phyloP scores from a whole-genome alignment of 306 rosid species.

The Acacia acuminata region DNA sequence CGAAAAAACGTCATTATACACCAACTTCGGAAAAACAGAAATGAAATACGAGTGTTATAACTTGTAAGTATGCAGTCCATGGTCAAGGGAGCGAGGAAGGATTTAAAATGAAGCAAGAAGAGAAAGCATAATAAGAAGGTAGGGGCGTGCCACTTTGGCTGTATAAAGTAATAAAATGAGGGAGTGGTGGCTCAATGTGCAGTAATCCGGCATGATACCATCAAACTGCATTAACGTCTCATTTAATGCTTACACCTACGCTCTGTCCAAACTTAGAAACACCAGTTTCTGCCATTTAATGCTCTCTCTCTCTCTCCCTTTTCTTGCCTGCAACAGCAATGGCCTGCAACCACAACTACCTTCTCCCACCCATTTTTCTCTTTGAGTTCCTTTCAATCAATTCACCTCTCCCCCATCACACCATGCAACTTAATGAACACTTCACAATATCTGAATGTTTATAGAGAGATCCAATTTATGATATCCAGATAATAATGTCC shows the following conservation, averaged over 20 bases:
- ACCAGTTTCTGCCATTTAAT: constrained; percentile 65
- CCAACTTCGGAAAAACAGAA: not conserved
- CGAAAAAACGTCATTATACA: not conserved
- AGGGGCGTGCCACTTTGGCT: not conserved
- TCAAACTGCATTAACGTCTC: constrained; percentile 69
- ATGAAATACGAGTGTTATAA: not conserved
- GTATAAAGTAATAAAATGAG: not conserved
- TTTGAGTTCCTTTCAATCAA: constrained; percentile 27
- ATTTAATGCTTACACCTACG: constrained; percentile 74
- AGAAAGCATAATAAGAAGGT: not conserved
- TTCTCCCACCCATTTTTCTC: constrained; percentile 29
- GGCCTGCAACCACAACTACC: constrained; percentile 36
- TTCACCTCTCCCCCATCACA: constrained; percentile 19
- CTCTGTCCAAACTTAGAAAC: constrained; percentile 45
- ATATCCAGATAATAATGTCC: not conserved
- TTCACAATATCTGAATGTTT: not conserved
- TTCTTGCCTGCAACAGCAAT: constrained; percentile 42
- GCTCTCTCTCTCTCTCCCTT: constrained; percentile 4
- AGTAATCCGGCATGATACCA: constrained; percentile 59
- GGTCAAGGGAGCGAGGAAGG: not conserved
- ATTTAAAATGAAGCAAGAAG: constrained; percentile 12
- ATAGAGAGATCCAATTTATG: constrained; percentile 8
- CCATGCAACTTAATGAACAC: constrained; percentile 11
- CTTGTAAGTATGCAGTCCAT: not conserved
- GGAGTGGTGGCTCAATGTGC: constrained; percentile 35